Conservation (phyloP, 2,329 filamentous ascomycete genomes). For the Lecanoromycetidae sp. region DNA sequence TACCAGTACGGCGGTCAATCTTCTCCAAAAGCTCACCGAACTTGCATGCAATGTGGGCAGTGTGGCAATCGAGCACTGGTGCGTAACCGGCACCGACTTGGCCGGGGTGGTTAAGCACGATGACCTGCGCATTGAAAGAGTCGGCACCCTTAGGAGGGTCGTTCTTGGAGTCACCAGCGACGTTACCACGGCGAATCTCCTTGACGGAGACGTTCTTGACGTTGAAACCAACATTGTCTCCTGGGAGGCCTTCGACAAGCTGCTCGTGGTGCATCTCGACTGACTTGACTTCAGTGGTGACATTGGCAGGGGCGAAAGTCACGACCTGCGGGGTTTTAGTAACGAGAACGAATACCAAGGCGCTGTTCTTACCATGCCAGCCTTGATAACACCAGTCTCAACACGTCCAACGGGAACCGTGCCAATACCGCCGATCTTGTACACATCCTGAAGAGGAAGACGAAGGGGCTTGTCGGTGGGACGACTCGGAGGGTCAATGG, state of each 20-base stretch:
- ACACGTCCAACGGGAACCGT: constrained; percentile 99
- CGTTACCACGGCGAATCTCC: constrained; percentile 99
- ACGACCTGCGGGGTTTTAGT: no score
- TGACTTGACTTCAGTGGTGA: constrained; percentile 99
- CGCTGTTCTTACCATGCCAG: constrained; percentile 39
- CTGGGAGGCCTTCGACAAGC: constrained; percentile 84
- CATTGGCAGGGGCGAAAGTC: constrained; percentile 95
- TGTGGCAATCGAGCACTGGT: constrained; percentile 99
- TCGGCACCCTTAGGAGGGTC: constrained; percentile 82
- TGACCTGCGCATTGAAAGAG: constrained; percentile 99
- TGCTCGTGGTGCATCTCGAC: constrained; percentile 99
- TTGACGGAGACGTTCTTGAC: constrained; percentile 99
- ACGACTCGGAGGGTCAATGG: constrained; percentile 84
- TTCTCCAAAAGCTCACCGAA: constrained; percentile 98
- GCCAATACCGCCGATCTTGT: constrained; percentile 99
- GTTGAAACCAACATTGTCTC: constrained; percentile 99
- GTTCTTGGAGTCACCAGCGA: constrained; percentile 99
- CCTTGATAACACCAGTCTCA: constrained; percentile 94
- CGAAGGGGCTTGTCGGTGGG: constrained; percentile 98
- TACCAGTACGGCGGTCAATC: constrained; percentile 99
- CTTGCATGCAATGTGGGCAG: constrained; percentile 99
- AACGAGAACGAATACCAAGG: no score
- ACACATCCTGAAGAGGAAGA: constrained; percentile 99
- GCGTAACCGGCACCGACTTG: constrained; percentile 99
- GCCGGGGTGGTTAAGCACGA: constrained; percentile 99